Base-by-base conservation (phyloP, 352 stramenopile species). In the Globisporangium nodosum region DNA sequence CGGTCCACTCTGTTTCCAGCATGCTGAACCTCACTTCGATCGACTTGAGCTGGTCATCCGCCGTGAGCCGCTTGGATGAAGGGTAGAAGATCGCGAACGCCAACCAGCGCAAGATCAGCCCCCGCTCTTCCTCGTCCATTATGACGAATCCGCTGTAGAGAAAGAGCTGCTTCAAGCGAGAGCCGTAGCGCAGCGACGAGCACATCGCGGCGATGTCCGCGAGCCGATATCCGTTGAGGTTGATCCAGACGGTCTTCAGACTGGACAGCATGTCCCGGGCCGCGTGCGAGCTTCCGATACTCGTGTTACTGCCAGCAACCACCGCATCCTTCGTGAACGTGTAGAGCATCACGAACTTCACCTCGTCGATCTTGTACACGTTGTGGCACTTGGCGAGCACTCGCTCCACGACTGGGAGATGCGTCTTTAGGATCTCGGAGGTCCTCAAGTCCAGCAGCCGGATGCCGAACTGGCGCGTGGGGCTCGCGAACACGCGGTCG, bases 11-110 rank as follows among this genome's bases (percentile, higher is more conserved):
- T 7, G 3, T 0, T 9, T 37, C 5, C 30, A 9, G 16, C 50
- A 62, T 2, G 49, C 37, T 3, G 27, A n/a, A 37, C 12, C 20
- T 33, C 7, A 62, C 15, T 18, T 51, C 37, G 31, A 62, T 6
- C 20, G 40, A 45, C 21, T 5, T 11, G 30, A 62, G 39, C 37
- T 30, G 40, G 49, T 50, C 37, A 12, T 13, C 20, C 1, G 27
- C 35, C 18, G 30, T 31, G 31, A 62, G 31, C 27, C 27, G 42
- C 40, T 39, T 43, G 8, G 56, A 56, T 16, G 37, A 24, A 9
- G 48, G 56, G 30, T 50, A 62, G 48, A 62, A 62, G n/a, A 62
- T 7, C 3, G 35, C 48, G 37, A 62, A 56, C 20, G 49, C 56
- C 30, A 62, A 13, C 56, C 56, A 62, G 48, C 56, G 37, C 56